Conservation (phyloP, 371 early-diverging fungal genomes). For the Mucor piriformis region DNA sequence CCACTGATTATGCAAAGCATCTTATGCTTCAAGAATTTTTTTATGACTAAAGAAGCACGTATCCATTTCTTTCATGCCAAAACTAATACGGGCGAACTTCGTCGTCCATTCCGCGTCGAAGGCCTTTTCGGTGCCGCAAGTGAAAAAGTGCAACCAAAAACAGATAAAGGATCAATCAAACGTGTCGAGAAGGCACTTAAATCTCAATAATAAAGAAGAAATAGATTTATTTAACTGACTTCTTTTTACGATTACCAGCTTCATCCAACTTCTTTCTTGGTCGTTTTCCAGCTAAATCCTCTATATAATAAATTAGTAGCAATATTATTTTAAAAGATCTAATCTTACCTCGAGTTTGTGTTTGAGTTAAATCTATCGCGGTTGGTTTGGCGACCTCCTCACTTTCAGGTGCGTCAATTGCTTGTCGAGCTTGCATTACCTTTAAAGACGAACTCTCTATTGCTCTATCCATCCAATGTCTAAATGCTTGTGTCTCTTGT, state of each 20-base stretch:
- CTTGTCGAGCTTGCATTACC: conserved; percentile 35
- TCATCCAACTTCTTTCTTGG: conserved; percentile 29
- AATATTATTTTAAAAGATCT: not conserved
- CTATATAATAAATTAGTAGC: conserved; percentile 4
- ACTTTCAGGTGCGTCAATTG: conserved; percentile 15
- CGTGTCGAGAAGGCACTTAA: conserved; percentile 54
- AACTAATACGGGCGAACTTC: conserved; percentile 70
- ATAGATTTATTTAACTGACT: conserved; percentile 15
- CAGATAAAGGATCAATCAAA: conserved; percentile 52
- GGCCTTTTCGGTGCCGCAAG: conserved; percentile 60
- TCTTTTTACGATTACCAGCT: conserved; percentile 26
- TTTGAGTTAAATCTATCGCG: not conserved
- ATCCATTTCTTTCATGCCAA: conserved; percentile 68
- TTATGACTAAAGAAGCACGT: conserved; percentile 67
- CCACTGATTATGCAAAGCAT: conserved; percentile 84
- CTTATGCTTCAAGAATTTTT: conserved; percentile 68
- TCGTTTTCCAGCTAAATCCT: conserved; percentile 27
- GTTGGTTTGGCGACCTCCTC: not conserved
- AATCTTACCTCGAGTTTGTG: conserved; percentile 15
- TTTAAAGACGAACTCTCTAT: conserved; percentile 46
- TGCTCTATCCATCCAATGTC: conserved; percentile 50
- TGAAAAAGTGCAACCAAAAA: conserved; percentile 40
- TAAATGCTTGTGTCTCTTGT: conserved; percentile 48
- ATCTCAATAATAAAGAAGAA: conserved; percentile 29
- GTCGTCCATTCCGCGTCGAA: conserved; percentile 79